These are phyloP conservation scores for Backusella liffmaniae DNA, from an alignment of 192 early-diverging fungal species.

Conservation along the genomic window DNA sequence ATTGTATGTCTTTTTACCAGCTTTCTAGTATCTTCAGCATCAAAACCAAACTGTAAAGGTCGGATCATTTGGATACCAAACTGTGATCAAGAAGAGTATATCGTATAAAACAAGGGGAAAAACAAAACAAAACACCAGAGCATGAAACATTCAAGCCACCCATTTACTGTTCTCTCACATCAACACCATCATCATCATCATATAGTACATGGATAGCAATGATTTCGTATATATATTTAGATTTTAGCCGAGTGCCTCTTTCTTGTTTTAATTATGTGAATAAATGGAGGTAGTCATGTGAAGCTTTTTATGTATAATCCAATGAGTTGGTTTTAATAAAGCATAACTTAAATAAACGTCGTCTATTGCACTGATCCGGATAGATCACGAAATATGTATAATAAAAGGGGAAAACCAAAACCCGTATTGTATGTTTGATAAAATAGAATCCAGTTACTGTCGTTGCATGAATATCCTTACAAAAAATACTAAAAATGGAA, in stretches of 20 bases:
- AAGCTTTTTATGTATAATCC: neutral
- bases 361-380: neutral
- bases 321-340: neutral
- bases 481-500: constrained; percentile 3
- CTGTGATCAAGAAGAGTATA: constrained; percentile 1
- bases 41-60: neutral
- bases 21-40: neutral
- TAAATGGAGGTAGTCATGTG: neutral
- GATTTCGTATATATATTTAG: neutral
- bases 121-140: neutral
- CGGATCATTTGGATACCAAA: constrained; percentile 1
- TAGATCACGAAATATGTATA: neutral
- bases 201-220: neutral
- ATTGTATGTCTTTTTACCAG: neutral
- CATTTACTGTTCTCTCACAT: neutral
- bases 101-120: neutral
- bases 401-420: neutral
- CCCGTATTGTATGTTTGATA: neutral
- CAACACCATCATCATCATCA: neutral
- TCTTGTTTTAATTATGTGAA: too few species aligned
- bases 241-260: too few species aligned
- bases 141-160: neutral
- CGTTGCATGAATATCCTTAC: neutral
- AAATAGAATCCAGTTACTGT: neutral
- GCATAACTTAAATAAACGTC: neutral